Percentiles rank a stretch among this genome's conserved stretches.
phyloP scores from a whole-genome alignment of 306 rosid species.

The Castanospermum australe region DNA sequence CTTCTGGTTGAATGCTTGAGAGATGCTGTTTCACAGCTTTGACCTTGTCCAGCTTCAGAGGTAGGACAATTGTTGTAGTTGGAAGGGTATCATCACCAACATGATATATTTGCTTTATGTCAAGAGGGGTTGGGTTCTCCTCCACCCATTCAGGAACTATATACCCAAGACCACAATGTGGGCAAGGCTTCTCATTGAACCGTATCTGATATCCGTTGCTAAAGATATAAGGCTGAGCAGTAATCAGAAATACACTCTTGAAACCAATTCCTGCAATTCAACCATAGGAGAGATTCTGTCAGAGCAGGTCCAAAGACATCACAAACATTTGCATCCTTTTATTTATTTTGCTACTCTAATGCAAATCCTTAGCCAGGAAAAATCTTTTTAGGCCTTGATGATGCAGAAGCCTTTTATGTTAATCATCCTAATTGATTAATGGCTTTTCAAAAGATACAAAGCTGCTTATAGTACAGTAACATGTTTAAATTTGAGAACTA shows the following conservation, averaged over 20 bases:
- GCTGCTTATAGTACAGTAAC: not conserved
- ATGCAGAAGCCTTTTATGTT: not conserved
- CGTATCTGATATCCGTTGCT: slow-evolving; percentile 64
- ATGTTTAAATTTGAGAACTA: not conserved
- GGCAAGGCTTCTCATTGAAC: slow-evolving; percentile 54
- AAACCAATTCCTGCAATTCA: no score
- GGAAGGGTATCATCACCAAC: slow-evolving; percentile 39
- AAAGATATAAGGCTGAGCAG: slow-evolving; percentile 55
- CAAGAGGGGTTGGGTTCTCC: slow-evolving; percentile 36
- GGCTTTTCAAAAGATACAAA: not conserved
- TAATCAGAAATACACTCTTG: no score
- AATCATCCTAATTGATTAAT: not conserved
- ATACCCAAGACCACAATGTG: slow-evolving; percentile 49
- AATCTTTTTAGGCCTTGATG: no score
- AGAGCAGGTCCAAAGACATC: not conserved
- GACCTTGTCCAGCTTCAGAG: slow-evolving; percentile 69
- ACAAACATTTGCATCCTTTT: not conserved
- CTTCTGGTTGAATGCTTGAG: slow-evolving; percentile 67
- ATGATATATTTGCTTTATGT: slow-evolving; percentile 51
- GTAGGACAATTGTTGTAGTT: slow-evolving; percentile 61
- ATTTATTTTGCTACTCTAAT: not conserved
- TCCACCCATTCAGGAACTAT: no score
- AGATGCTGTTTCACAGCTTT: slow-evolving; percentile 64
- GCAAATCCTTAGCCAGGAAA: not conserved
- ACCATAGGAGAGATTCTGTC: not conserved